Base-by-base conservation (phyloP, 306 rosid species). In the Corylus americana region DNA sequence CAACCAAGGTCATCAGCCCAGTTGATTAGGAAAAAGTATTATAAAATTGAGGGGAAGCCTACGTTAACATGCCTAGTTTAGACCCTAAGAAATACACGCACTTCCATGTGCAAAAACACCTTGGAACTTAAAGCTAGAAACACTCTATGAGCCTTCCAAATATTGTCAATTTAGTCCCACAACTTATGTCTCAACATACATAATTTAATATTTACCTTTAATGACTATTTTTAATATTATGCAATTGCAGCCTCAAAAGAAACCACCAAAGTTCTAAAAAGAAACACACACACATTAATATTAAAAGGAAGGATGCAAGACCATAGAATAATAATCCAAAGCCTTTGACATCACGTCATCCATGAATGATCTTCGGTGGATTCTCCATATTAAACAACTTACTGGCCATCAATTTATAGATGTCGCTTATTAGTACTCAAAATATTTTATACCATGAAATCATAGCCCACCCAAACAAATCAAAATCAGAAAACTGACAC, bases 381-480 rank as follows among this genome's bases (percentile, higher is more conserved):
- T 72, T 29, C 13, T 29, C 44, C 67, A 54, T 20, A 67, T 9
- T 27, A 64, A 79, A 74, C 50, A 54, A 74, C 58, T 62, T 17
- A 66, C 22, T 31, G 14, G 18, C 11, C 10, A 55, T 55, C 61
- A 55, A 55, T 55, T 55, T 17, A 17, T 22, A 55, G 8, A 29
- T 11, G 7, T n/a, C 27, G 42, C 48, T 67, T 8, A 39, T 39
- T 42, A 16, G 50, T 8, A 67, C 25, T 37, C 48, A 16, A 18
- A 4, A 37, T 39, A 66, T 39, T 18, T 16, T 66, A 74, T 14
- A 16, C 51, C 13, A 80, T 57, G 27, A 55, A 16, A 37, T 53
- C 64, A 71, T 45, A 53, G 20, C 62, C 49, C 59, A 31, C 14
- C 27, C 71, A 76, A 42, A 76, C 35, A 79, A 70, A 76, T 71